phyloP scores from a whole-genome alignment of 495 filamentous ascomycete species.

The Pyrenopolyporus hunteri region DNA sequence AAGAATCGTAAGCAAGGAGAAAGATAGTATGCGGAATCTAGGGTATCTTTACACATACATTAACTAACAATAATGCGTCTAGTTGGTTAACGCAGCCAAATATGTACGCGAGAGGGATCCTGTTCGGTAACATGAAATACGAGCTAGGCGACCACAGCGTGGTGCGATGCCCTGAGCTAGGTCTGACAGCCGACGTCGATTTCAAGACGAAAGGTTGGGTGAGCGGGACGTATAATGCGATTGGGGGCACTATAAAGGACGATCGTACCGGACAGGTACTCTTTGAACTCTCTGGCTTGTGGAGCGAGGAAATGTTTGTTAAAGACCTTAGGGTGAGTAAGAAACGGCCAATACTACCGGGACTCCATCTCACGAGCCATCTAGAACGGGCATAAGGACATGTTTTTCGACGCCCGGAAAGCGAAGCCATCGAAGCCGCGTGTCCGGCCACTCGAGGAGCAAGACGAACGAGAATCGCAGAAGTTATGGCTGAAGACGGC shows the following conservation, averaged over 20 bases:
- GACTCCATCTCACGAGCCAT: neutral
- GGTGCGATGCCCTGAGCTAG: conserved; percentile 87
- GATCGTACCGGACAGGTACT: conserved; percentile 82
- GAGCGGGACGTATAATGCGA: conserved; percentile 93
- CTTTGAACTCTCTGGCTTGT: conserved; percentile 89
- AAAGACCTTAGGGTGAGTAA: conserved; percentile 75
- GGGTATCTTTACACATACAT: neutral
- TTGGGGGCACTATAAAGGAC: conserved; percentile 90
- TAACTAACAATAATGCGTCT: conserved; percentile 1
- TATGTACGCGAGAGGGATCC: conserved; percentile 97
- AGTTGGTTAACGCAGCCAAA: conserved; percentile 85
- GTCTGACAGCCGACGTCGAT: conserved; percentile 89
- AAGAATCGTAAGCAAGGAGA: conserved; percentile 70
- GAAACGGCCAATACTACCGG: neutral
- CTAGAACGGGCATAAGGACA: conserved; percentile 84
- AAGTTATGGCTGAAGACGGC: conserved; percentile 82
- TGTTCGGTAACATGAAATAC: conserved; percentile 99
- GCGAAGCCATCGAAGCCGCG: conserved; percentile 76
- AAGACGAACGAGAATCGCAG: conserved; percentile 90
- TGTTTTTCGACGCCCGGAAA: conserved; percentile 85
- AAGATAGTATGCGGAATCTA: conserved; percentile 72
- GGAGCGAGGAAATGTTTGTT: conserved; percentile 93
- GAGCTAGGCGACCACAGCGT: conserved; percentile 96
- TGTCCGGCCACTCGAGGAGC: conserved; percentile 81
- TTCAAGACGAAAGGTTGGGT: conserved; percentile 99